Evolutionary conservation across 1,284 basidiomycete genomes (phyloP).

Genomic region (Heterobasidion annosum): DNA sequence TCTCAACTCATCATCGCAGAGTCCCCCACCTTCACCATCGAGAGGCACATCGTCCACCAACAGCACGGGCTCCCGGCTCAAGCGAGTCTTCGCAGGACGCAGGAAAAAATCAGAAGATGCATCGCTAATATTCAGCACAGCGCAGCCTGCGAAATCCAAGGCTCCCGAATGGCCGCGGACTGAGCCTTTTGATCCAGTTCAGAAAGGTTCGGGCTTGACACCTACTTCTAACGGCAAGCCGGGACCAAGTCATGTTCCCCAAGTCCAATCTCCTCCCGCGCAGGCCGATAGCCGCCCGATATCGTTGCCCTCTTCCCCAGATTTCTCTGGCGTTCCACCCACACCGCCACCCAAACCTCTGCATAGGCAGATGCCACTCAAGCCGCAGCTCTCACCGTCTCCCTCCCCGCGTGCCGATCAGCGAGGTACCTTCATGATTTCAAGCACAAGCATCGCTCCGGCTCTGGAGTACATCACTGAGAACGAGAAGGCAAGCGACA

Average conservation of each 20-base stretch:
- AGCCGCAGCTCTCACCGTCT: slow-evolving; percentile 2
- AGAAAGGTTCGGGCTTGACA: slow-evolving; percentile 1
- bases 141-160: slow-evolving; percentile 7
- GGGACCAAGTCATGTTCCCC: not conserved
- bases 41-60: slow-evolving; percentile 26
- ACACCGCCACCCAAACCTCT: slow-evolving; percentile 7
- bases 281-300: slow-evolving; percentile 4
- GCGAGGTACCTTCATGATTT: slow-evolving; percentile 19
- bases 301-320: slow-evolving; percentile 6
- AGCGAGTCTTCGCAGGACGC: slow-evolving; percentile 52
- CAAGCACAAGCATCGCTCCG: slow-evolving; percentile 20
- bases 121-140: not conserved
- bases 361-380: not conserved
- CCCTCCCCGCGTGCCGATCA: slow-evolving; percentile 7
- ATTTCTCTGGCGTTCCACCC: not conserved
- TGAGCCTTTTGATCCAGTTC: slow-evolving; percentile 4
- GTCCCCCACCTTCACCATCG: slow-evolving; percentile 12
- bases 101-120: slow-evolving; percentile 55
- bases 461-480: slow-evolving; percentile 25
- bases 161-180: not conserved
- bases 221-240: slow-evolving; percentile 1
- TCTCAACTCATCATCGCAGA: slow-evolving; percentile 8
- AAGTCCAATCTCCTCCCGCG: slow-evolving; percentile 5
- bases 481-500: slow-evolving; percentile 14
- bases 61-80: slow-evolving; percentile 42